These are phyloP conservation scores for Eucalyptus melliodora DNA, from an alignment of 345 rosid species.

Conservation along the genomic window DNA sequence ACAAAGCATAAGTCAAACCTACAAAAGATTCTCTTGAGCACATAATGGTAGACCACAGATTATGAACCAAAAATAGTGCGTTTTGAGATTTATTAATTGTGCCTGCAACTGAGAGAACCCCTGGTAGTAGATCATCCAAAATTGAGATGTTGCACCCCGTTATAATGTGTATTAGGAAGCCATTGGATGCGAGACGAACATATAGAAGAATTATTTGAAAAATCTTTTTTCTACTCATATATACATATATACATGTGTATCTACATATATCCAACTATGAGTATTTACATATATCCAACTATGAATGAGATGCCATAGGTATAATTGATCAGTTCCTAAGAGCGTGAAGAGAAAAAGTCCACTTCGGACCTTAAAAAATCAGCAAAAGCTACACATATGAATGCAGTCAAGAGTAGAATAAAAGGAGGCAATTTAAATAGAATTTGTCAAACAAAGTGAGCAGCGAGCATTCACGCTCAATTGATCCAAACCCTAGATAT, in stretches of 20 bases:
- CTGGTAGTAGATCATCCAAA: neutral
- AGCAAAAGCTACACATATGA: neutral
- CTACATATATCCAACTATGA: neutral
- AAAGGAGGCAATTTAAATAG: neutral
- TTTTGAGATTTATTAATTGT: neutral
- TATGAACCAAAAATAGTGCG: neutral
- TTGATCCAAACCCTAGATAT: neutral
- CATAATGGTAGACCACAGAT: neutral
- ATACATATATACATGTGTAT: neutral
- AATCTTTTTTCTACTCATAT: neutral
- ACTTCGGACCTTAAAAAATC: neutral
- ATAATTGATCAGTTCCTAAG: neutral
- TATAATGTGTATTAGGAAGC: neutral
- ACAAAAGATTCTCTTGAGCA: neutral
- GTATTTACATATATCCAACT: neutral
- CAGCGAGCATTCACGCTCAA: neutral
- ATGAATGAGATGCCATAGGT: neutral
- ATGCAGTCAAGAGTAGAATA: neutral
- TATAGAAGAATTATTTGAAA: neutral
- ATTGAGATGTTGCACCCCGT: neutral
- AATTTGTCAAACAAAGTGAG: neutral
- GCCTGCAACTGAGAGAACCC: neutral
- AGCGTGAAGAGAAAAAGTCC: neutral
- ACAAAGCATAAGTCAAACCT: neutral
- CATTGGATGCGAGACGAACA: neutral